phyloP scores from a whole-genome alignment of 2,329 filamentous ascomycete species.

The Sarocladium brachiariae region DNA sequence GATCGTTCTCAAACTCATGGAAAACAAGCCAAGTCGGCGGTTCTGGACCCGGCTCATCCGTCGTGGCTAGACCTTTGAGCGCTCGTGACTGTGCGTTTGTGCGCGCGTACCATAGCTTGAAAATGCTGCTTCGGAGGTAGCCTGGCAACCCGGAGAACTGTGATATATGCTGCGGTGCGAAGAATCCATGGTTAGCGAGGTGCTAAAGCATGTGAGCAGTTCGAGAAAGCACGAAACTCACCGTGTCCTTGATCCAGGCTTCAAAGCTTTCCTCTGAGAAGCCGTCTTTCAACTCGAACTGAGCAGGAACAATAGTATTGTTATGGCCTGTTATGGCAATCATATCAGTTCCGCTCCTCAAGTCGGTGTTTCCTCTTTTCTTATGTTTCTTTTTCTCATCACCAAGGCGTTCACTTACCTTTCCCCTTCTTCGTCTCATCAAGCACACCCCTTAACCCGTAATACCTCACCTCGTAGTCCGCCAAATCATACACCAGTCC shows the following conservation, averaged over 20 bases:
- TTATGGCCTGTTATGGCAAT: slow-evolving; percentile 9
- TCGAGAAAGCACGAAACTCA: slow-evolving; percentile 1
- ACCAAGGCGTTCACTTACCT: no score
- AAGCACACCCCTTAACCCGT: slow-evolving; percentile 17
- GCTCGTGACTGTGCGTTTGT: slow-evolving; percentile 17
- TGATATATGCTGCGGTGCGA: neutral
- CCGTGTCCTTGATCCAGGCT: slow-evolving; percentile 18
- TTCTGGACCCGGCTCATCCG: slow-evolving; percentile 13
- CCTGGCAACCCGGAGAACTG: slow-evolving; percentile 13
- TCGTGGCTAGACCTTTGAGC: slow-evolving; percentile 16
- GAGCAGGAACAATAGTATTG: slow-evolving; percentile 5
- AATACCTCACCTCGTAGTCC: slow-evolving; percentile 17
- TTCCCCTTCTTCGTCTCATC: slow-evolving; percentile 17
- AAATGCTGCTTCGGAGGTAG: slow-evolving; percentile 19
- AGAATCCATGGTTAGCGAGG: no score
- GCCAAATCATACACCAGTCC: slow-evolving; percentile 18
- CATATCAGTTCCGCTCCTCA: no score
- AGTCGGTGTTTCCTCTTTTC: neutral
- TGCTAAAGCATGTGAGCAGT: no score
- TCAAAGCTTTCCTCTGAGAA: slow-evolving; percentile 16
- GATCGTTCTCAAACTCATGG: slow-evolving; percentile 11
- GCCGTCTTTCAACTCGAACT: slow-evolving; percentile 10
- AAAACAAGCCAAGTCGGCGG: slow-evolving; percentile 15
- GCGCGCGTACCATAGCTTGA: slow-evolving; percentile 16
- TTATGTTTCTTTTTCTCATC: no score